Conservation (phyloP, 225 moss, liverwort and hornwort genomes). For the Rhytidiadelphus loreus region DNA sequence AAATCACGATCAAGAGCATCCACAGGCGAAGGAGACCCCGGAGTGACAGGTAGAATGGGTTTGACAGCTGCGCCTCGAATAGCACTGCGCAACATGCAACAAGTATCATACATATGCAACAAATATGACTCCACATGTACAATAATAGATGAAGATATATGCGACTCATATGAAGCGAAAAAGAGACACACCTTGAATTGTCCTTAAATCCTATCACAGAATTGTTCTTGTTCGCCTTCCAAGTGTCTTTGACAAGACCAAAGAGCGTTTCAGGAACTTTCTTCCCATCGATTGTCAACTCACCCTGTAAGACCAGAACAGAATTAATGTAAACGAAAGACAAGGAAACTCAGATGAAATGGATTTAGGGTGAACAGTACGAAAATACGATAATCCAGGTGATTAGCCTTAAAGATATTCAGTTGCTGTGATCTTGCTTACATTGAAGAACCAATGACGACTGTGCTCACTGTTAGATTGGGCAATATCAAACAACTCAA, state of each 20-base stretch:
- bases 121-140: not conserved
- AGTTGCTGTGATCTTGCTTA: conserved; percentile 10
- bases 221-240: conserved; percentile 78
- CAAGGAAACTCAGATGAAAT: not conserved
- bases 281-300: conserved; percentile 77
- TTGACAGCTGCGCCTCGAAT: conserved; percentile 69
- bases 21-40: conserved; percentile 72
- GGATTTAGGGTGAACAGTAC: not conserved
- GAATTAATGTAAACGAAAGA: not conserved
- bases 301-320: conserved; percentile 33
- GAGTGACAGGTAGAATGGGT: conserved; percentile 55
- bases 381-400: not conserved
- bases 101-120: not conserved
- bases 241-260: conserved; percentile 87
- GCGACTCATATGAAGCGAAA: not conserved
- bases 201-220: conserved; percentile 96
- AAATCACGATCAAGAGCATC: conserved; percentile 65
- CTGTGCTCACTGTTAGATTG: conserved; percentile 99
- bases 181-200: conserved; percentile 66
- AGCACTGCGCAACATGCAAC: conserved; percentile 50
- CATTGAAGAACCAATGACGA: conserved; percentile 99
- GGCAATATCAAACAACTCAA: conserved; percentile 96
- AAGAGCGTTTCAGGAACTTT: conserved; percentile 60
- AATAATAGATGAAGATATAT: not conserved
- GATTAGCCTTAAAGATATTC: not conserved